These are phyloP conservation scores for Collybia mongolica DNA, from an alignment of 768 basidiomycete genomes.

Conservation along the genomic window DNA sequence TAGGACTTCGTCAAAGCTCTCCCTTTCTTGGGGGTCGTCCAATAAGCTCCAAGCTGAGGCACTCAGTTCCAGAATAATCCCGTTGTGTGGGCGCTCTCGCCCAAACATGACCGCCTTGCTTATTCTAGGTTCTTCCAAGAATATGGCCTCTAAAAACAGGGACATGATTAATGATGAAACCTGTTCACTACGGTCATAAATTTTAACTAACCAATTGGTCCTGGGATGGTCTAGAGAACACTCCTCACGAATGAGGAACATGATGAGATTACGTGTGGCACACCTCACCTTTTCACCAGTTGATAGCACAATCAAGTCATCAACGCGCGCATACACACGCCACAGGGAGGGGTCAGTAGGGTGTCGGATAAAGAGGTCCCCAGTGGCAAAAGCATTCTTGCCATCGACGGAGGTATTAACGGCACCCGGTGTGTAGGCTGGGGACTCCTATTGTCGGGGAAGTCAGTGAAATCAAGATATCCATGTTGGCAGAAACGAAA, in stretches of 20 bases:
- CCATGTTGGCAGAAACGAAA: no score
- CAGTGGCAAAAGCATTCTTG: constrained; percentile 35
- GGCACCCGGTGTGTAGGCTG: constrained; percentile 3
- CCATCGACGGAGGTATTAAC: constrained; percentile 33
- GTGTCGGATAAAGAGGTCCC: constrained; percentile 25
- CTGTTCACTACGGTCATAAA: neutral
- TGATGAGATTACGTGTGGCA: neutral
- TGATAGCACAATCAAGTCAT: constrained; percentile 44
- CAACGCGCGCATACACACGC: constrained; percentile 31
- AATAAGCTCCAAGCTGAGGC: no score
- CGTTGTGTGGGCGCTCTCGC: neutral
- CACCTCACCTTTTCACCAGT: constrained; percentile 38
- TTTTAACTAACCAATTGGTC: constrained; percentile 5
- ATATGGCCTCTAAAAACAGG: neutral
- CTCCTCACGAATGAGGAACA: neutral
- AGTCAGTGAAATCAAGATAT: neutral
- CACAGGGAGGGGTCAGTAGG: constrained; percentile 32
- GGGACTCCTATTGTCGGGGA: neutral
- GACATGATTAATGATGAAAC: neutral
- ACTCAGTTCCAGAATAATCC: constrained; percentile 3
- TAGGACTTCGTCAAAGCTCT: no score
- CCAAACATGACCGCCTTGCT: constrained; percentile 6
- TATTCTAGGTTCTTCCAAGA: neutral
- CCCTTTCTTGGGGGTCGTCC: no score
- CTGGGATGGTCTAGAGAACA: constrained; percentile 8